Base-by-base conservation (phyloP, 2,329 filamentous ascomycete genomes). In the Gaeumannomyces sp. region DNA sequence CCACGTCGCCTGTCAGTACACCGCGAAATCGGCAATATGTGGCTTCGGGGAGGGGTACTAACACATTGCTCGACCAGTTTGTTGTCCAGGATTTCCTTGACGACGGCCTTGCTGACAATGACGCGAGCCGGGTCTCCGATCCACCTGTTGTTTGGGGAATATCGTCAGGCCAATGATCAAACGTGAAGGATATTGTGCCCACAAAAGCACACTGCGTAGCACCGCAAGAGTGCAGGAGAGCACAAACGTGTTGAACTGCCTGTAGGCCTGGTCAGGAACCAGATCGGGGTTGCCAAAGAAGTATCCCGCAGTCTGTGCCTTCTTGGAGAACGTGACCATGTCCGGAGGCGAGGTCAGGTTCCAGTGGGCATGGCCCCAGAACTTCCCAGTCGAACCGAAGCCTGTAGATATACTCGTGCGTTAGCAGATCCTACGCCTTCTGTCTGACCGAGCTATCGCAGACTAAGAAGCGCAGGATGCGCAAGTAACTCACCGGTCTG, bases 321-420 rank as follows among this genome's bases (percentile, higher is more conserved):
- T 94, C 83, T 94, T 94, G 69, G 85, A 89, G 80, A 94, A 94
- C 33, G 91, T 93, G n/a, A 94, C 91, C 79, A 94, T 93, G 74
- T 94, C 91, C 1, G 91, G 91, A 28, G 90, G 89, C 14, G 85
- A 79, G 57, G 79, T 71, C 59, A 93, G 81, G 72, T 89, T 84
- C 91, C 91, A 94, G 83, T 93, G 90, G 70, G 93, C 90, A 76
- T 94, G 91, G 19, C 89, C 91, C 91, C 91, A 94, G 84, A 93
- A 93, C 73, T 90, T 91, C 66, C 91, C 91, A 0, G 91, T 94
- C n/a, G 91, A 90, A 71, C 91, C 91, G 62, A 93, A 87, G 28
- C 57, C 57, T 28, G 57, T 5, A 38, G 33, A 35, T 2, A 14
- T 38, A 38, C 14, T 38, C 14, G 14, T 35, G 33, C 13, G 35